A percentile compares a stretch with the other conserved stretches of the same genome.
Evolutionary conservation across 129 eudicot species (phyloP).

Genomic region (Lonicera japonica): DNA sequence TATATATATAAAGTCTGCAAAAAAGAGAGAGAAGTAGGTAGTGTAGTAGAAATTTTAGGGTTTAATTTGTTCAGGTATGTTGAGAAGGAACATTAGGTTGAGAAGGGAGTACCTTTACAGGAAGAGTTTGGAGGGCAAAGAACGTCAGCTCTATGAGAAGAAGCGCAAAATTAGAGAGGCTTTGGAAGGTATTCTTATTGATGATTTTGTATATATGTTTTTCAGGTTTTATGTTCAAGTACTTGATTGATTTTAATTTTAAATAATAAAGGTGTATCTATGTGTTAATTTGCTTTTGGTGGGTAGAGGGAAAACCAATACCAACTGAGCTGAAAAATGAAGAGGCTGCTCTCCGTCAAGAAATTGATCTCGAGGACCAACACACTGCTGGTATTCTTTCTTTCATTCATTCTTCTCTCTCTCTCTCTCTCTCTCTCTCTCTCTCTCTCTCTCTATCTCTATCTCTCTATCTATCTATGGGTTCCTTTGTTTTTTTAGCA

Average conservation of each 20-base stretch:
- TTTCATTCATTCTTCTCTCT: conserved; percentile 4
- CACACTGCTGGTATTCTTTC: conserved; percentile 51
- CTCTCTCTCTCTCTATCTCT: too few species aligned
- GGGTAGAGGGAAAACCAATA: conserved; percentile 86
- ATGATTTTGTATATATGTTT: background rate
- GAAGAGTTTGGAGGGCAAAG: conserved; percentile 93
- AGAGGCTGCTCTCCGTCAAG: conserved; percentile 88
- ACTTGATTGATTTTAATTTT: background rate
- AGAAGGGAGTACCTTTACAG: conserved; percentile 85
- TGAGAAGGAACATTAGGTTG: conserved; percentile 58
- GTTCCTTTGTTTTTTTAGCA: too few species aligned
- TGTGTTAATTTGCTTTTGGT: conserved; percentile 1
- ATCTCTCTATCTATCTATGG: background rate
- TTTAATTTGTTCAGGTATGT: conserved; percentile 20
- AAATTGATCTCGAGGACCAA: conserved; percentile 91
- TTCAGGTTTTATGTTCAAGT: background rate
- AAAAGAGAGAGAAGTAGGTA: background rate
- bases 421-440: background rate
- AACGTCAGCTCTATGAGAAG: conserved; percentile 84
- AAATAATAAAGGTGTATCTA: background rate
- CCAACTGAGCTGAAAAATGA: conserved; percentile 96
- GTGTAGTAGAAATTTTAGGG: background rate
- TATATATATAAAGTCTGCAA: too few species aligned
- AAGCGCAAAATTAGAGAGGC: conserved; percentile 90
- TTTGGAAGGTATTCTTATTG: conserved; percentile 52